phyloP scores from a whole-genome alignment of 257 asterid species.

The Rubia yunnanensis region DNA sequence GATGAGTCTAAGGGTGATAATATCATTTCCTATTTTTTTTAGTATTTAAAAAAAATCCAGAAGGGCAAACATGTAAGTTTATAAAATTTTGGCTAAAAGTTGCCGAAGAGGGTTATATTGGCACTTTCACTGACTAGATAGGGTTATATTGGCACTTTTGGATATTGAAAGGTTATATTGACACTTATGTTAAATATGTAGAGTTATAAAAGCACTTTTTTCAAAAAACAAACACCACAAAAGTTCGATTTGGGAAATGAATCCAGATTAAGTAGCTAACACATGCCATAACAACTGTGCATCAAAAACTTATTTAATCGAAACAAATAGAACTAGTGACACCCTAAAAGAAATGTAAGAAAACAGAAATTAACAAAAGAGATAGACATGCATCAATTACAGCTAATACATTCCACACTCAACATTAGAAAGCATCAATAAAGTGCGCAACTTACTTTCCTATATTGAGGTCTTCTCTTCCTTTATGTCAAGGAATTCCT shows the following conservation, averaged over 20 bases:
- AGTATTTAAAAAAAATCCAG: too few species aligned
- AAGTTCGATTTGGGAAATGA: background rate
- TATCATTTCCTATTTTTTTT: too few species aligned
- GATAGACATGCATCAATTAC: background rate
- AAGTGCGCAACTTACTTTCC: conserved; percentile 52
- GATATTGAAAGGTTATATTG: too few species aligned
- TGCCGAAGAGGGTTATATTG: too few species aligned
- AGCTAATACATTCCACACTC: background rate
- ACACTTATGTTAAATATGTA: too few species aligned
- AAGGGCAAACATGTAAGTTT: too few species aligned
- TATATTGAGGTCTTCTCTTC: conserved; percentile 76
- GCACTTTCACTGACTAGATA: too few species aligned
- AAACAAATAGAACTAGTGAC: background rate
- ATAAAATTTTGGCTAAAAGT: too few species aligned
- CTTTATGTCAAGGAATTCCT: conserved; percentile 79
- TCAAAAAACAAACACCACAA: background rate
- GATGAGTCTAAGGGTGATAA: too few species aligned
- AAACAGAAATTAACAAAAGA: background rate
- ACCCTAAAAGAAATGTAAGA: background rate
- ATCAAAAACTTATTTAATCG: background rate
- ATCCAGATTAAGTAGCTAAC: background rate
- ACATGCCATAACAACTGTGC: background rate
- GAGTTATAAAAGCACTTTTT: too few species aligned
- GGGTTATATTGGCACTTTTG: too few species aligned
- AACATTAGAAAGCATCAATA: background rate